A percentile compares a stretch with the other conserved stretches of the same genome.
Evolutionary conservation across 2,329 filamentous ascomycete species (phyloP).

Genomic region (Reticulascus tulasneorum): DNA sequence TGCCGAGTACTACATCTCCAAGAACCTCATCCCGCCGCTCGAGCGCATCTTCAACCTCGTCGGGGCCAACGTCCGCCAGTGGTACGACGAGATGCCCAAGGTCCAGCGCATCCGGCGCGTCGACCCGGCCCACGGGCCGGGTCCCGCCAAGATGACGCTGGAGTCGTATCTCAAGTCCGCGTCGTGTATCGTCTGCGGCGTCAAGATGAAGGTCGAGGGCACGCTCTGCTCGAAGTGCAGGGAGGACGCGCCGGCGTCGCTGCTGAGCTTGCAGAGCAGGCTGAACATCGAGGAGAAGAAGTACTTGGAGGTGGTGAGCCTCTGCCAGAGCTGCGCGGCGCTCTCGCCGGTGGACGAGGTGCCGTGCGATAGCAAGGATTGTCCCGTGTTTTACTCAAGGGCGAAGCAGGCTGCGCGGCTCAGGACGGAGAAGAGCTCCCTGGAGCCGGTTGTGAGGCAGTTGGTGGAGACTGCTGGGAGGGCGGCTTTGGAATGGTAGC

Average conservation of each 20-base stretch:
- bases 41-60: slow-evolving; percentile 97
- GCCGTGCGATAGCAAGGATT: slow-evolving; percentile 86
- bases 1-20: slow-evolving; percentile 93
- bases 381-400: slow-evolving; percentile 83
- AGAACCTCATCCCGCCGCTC: slow-evolving; percentile 90
- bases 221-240: slow-evolving; percentile 57
- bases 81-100: slow-evolving; percentile 98
- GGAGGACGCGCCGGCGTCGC: slow-evolving; percentile 49
- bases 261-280: slow-evolving; percentile 60
- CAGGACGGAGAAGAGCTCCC: slow-evolving; percentile 31
- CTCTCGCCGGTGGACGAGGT: slow-evolving; percentile 71
- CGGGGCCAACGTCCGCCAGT: slow-evolving; percentile 81
- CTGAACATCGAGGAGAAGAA: slow-evolving; percentile 61
- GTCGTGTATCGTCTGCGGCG: slow-evolving; percentile 72
- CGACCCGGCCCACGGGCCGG: slow-evolving; percentile 31
- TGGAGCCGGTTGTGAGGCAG: slow-evolving; percentile 27
- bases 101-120: slow-evolving; percentile 69
- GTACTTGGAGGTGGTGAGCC: slow-evolving; percentile 57
- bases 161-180: slow-evolving; percentile 87
- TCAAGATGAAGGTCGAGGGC: slow-evolving; percentile 39
- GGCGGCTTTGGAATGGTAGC: slow-evolving; percentile 31
- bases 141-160: slow-evolving; percentile 54
- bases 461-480: slow-evolving; percentile 23
- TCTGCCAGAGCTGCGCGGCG: slow-evolving; percentile 79
- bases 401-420: slow-evolving; percentile 56